Conservation (phyloP, 1,284 basidiomycete species). For the Tilletiopsis washingtonensis region DNA sequence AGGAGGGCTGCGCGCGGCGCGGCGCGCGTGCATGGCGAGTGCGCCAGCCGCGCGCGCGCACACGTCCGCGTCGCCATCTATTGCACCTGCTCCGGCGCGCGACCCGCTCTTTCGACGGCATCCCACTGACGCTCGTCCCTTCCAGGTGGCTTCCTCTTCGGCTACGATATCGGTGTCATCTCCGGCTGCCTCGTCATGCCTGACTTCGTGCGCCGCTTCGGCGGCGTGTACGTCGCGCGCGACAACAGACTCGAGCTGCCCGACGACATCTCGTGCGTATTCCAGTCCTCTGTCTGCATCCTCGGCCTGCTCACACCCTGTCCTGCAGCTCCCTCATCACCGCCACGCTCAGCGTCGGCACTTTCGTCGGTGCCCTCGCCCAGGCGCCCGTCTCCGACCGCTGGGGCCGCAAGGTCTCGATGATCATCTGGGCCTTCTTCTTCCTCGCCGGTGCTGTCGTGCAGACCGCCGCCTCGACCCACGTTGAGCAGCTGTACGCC, state of each 20-base stretch:
- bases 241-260: neutral
- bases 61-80: no score
- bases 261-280: neutral
- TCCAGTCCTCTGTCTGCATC: neutral
- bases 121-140: no score
- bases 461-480: slow-evolving; percentile 17
- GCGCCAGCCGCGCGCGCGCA: no score
- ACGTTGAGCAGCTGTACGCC: slow-evolving; percentile 19
- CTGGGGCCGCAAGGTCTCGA: slow-evolving; percentile 59
- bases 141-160: slow-evolving; percentile 12
- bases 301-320: neutral
- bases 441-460: slow-evolving; percentile 35
- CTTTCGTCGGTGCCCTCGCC: slow-evolving; percentile 59
- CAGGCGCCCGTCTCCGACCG: slow-evolving; percentile 54
- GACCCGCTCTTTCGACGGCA: no score
- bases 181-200: slow-evolving; percentile 27
- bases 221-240: slow-evolving; percentile 1
- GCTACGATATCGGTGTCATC: slow-evolving; percentile 24
- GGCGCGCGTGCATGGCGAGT: no score
- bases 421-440: slow-evolving; percentile 50
- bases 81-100: no score
- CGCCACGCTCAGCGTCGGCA: slow-evolving; percentile 65
- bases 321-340: slow-evolving; percentile 55
- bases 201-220: slow-evolving; percentile 24
- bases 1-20: no score